phyloP scores from a whole-genome alignment of 257 asterid genomes.

The Leptodermis oblonga region DNA sequence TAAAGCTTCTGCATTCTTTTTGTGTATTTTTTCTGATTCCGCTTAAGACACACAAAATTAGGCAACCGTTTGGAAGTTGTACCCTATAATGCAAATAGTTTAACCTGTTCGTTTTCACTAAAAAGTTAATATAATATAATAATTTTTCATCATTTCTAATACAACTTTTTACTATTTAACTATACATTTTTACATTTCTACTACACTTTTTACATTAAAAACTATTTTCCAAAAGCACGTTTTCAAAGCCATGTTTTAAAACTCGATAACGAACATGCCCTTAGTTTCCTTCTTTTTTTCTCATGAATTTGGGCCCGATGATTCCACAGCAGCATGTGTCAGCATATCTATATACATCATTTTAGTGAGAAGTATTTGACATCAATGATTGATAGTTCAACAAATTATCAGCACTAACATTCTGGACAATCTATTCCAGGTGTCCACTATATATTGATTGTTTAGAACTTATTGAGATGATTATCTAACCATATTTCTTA shows the following conservation, averaged over 20 bases:
- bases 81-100: background rate
- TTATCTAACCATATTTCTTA: background rate
- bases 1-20: too few relatives aligned
- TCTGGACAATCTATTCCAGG: background rate
- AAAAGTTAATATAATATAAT: too few relatives aligned
- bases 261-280: too few relatives aligned
- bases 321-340: background rate
- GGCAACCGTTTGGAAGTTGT: background rate
- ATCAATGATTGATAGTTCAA: background rate
- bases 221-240: too few relatives aligned
- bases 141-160: too few relatives aligned
- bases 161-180: too few relatives aligned
- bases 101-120: too few relatives aligned
- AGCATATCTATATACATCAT: background rate
- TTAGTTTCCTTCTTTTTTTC: background rate
- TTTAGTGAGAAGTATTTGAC: background rate
- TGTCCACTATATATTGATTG: background rate
- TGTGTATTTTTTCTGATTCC: too few relatives aligned
- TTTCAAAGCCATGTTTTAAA: too few relatives aligned
- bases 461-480: background rate
- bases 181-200: too few relatives aligned
- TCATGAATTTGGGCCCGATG: background rate
- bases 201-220: too few relatives aligned
- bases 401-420: background rate
- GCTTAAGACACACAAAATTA: background rate